Evolutionary conservation across 2,329 filamentous ascomycete genomes (phyloP).

Genomic region (Mollisia scopiformis): DNA sequence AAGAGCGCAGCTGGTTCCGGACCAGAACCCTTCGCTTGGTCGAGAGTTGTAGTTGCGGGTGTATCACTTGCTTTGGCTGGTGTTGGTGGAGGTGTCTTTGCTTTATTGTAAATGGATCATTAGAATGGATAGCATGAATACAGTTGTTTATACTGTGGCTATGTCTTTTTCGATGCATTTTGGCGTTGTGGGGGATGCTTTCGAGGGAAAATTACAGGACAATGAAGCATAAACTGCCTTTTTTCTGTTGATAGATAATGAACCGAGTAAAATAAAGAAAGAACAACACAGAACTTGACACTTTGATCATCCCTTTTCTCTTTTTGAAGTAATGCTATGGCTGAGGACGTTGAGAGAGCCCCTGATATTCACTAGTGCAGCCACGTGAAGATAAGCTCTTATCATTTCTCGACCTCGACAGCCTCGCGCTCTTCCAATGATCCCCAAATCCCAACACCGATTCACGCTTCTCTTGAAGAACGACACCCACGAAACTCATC

Average conservation of each 20-base stretch:
- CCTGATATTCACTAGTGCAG: background rate
- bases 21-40: conserved; percentile 33
- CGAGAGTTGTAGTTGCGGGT: conserved; percentile 24
- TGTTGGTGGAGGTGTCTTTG: conserved; percentile 32
- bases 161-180: background rate
- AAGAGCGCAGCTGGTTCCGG: conserved; percentile 29
- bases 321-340: too few relatives aligned
- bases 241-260: background rate
- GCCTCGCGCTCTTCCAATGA: background rate
- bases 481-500: background rate
- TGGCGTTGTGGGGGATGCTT: background rate
- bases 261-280: background rate
- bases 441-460: background rate
- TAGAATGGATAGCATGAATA: background rate
- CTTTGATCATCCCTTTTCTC: background rate
- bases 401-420: background rate
- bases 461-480: background rate
- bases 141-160: background rate
- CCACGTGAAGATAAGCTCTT: conserved; percentile 1
- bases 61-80: conserved; percentile 27
- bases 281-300: background rate
- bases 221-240: background rate
- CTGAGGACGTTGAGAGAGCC: too few relatives aligned
- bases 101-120: conserved; percentile 20
- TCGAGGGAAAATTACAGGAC: background rate